Evolutionary conservation across 441 rosid genomes (phyloP).

Genomic region (Biscutella laevigata): DNA sequence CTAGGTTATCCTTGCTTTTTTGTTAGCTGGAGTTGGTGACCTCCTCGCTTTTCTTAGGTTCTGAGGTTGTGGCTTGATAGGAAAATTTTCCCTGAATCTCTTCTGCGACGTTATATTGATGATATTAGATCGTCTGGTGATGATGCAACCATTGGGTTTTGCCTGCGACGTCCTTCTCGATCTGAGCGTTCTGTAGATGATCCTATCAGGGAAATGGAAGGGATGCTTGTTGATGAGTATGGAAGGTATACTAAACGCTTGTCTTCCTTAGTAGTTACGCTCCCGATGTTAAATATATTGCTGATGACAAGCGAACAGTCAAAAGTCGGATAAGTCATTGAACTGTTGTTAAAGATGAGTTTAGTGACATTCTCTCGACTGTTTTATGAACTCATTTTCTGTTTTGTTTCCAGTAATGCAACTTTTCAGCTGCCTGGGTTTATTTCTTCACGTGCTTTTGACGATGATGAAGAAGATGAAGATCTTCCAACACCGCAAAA

Average conservation of each 20-base stretch:
- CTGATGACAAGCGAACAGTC: too few species aligned
- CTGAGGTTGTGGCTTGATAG: conserved; percentile 86
- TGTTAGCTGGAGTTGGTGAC: conserved; percentile 12
- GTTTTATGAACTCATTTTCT: too few species aligned
- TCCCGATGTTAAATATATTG: too few species aligned
- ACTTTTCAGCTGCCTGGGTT: conserved; percentile 87
- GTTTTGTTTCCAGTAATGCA: conserved; percentile 57
- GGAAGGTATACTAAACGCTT: conserved; percentile 54
- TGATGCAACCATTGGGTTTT: conserved; percentile 50
- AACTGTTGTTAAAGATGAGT: too few species aligned
- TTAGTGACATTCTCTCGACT: too few species aligned
- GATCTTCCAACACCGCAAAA: conserved; percentile 37
- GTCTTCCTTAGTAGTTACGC: neutral
- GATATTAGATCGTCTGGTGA: conserved; percentile 77
- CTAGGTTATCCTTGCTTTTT: too few species aligned
- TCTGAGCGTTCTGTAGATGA: conserved; percentile 93
- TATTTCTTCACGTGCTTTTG: conserved; percentile 53
- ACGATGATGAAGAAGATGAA: conserved; percentile 23
- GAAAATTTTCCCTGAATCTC: conserved; percentile 73
- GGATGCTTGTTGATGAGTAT: conserved; percentile 97
- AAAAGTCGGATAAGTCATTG: too few species aligned
- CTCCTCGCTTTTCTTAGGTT: conserved; percentile 39
- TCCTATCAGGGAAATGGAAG: conserved; percentile 97
- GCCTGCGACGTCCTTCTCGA: conserved; percentile 75
- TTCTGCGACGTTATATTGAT: conserved; percentile 67